Conservation (phyloP, 257 asterid genomes). For the Ajuga chamaepitys region DNA sequence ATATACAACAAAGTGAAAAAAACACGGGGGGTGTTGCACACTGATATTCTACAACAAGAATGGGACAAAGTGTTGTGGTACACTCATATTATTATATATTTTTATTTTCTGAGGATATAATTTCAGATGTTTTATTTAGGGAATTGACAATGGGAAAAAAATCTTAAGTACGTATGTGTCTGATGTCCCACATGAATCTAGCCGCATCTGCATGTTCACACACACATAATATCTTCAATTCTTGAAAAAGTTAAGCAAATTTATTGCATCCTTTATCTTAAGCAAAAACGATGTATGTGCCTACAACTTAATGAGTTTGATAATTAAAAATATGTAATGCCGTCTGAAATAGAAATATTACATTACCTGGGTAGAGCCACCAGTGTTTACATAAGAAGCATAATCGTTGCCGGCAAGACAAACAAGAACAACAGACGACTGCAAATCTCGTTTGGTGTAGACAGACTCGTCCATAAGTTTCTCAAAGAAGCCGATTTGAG, state of each 20-base stretch:
- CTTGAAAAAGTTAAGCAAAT: background rate
- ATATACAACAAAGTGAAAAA: too few species aligned
- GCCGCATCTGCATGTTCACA: background rate
- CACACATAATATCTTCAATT: background rate
- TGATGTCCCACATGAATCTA: background rate
- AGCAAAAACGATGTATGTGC: background rate
- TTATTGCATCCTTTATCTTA: constrained; percentile 2
- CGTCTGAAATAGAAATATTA: too few species aligned
- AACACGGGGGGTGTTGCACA: too few species aligned
- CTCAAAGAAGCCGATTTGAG: constrained; percentile 61
- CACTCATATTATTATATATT: too few species aligned
- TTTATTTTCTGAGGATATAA: too few species aligned
- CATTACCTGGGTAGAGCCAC: constrained; percentile 59
- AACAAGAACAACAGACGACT: constrained; percentile 45
- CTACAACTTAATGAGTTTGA: background rate
- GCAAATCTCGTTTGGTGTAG: constrained; percentile 39
- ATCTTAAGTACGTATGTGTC: background rate
- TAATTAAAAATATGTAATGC: background rate
- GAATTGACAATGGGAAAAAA: too few species aligned
- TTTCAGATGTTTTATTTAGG: too few species aligned
- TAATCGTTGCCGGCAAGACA: constrained; percentile 73
- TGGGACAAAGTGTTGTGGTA: too few species aligned
- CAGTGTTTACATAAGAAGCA: constrained; percentile 28
- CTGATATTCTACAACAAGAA: too few species aligned
- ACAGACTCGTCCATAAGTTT: constrained; percentile 33